Conservation (phyloP, 2,329 filamentous ascomycete genomes). For the Xylaria sp. region DNA sequence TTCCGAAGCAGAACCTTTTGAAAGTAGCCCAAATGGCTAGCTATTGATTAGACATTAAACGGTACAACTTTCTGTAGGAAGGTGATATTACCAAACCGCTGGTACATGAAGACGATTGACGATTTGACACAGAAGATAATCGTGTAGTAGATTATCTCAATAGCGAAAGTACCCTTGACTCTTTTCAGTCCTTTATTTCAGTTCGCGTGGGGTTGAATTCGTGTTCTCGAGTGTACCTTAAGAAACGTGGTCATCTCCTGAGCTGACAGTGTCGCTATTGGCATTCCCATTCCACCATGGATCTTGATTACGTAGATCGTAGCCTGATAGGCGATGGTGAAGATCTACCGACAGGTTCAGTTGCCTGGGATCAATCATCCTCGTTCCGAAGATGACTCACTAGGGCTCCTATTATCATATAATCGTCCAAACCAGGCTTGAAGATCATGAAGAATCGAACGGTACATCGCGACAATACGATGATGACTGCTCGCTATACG, state of each 20-base stretch:
- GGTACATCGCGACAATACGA: slow-evolving; percentile 35
- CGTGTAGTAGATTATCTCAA: slow-evolving; percentile 56
- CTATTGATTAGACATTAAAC: slow-evolving; percentile 13
- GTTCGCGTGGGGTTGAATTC: no score
- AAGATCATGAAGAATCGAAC: slow-evolving; percentile 42
- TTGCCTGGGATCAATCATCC: not conserved
- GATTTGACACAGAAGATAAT: slow-evolving; percentile 56
- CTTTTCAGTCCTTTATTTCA: not conserved
- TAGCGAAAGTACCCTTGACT: slow-evolving; percentile 44
- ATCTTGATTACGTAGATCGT: slow-evolving; percentile 35
- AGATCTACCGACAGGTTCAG: slow-evolving; percentile 32
- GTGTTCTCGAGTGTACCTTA: slow-evolving; percentile 13
- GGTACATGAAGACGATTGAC: slow-evolving; percentile 59
- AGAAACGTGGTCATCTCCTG: slow-evolving; percentile 39
- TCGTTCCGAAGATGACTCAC: slow-evolving; percentile 26
- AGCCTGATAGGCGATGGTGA: slow-evolving; percentile 41
- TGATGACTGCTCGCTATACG: slow-evolving; percentile 28
- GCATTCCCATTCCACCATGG: slow-evolving; percentile 38
- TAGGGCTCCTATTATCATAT: slow-evolving; percentile 42
- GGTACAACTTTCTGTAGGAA: not conserved
- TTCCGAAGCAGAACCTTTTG: slow-evolving; percentile 49
- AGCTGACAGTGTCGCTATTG: slow-evolving; percentile 37
- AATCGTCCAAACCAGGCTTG: slow-evolving; percentile 42
- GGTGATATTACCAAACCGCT: slow-evolving; percentile 55
- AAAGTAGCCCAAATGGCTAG: slow-evolving; percentile 45